These are phyloP conservation scores for Thermochaetoides dissita DNA, from an alignment of 2,329 filamentous ascomycete species.

Conservation along the genomic window DNA sequence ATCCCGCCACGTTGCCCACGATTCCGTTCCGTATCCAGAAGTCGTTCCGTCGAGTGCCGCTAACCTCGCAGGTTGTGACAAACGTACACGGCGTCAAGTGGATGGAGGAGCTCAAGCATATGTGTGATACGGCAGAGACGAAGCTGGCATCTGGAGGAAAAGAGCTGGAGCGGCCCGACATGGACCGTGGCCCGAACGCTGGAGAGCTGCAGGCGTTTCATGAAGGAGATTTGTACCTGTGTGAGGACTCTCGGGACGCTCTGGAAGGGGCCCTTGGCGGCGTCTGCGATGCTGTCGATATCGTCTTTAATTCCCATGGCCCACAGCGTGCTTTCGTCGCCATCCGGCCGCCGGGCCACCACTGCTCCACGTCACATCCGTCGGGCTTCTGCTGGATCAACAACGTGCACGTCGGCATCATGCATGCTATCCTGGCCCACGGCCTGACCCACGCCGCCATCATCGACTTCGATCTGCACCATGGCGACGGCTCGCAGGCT, in stretches of 20 bases:
- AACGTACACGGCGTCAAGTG: conserved; percentile 83
- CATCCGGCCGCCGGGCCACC: conserved; percentile 84
- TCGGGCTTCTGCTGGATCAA: conserved; percentile 99
- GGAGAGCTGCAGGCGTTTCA: conserved; percentile 50
- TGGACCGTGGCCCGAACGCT: conserved; percentile 35
- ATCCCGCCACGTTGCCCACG: conserved; percentile 38
- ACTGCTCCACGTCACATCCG: conserved; percentile 78
- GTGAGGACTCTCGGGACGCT: conserved; percentile 69
- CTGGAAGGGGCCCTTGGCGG: conserved; percentile 86
- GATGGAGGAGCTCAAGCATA: conserved; percentile 80
- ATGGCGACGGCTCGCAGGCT: conserved; percentile 88
- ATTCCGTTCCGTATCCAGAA: conserved; percentile 77
- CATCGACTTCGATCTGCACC: conserved; percentile 81
- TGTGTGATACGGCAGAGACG: conserved; percentile 69
- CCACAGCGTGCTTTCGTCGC: conserved; percentile 77
- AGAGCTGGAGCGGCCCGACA: conserved; percentile 59
- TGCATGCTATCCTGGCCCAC: conserved; percentile 71
- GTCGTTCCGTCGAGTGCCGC: conserved; percentile 54
- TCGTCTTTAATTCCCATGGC: conserved; percentile 51
- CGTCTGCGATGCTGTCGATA: conserved; percentile 83
- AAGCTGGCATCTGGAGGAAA: conserved; percentile 65
- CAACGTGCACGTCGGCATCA: conserved; percentile 93
- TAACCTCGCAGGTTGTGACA: conserved; percentile 66
- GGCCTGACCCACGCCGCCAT: conserved; percentile 88
- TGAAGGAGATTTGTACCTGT: conserved; percentile 82